Evolutionary conservation across 2,329 filamentous ascomycete species (phyloP), one percentile per base, ranked within the genome.

Genomic region (Alternaria triticina): DNA sequence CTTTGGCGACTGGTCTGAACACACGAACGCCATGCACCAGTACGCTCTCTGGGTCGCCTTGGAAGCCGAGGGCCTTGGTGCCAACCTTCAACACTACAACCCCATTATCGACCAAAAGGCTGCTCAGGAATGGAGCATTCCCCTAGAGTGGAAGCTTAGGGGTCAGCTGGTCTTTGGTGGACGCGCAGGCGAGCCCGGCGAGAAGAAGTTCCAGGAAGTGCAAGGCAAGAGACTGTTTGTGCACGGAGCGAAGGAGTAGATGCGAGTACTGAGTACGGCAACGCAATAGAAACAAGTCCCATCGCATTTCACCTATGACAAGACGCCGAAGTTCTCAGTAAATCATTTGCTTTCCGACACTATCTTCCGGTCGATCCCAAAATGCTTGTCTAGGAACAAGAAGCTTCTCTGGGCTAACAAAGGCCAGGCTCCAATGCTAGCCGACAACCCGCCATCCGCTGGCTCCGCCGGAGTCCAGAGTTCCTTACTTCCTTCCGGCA

Each of bases 71-170:
- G 93, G 94, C 28, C 87, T 96, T 60, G 93, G 93, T 69, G 91
- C 90, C 78, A 97, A 94, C 86, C 86, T 97, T 57, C 94, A 97
- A 86, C 94, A 97, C 84, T 97, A 97, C 86, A 96, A 93, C 87
- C 93, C 93, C 20, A 81, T 97, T 62, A 88, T 96, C 71, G 91
- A 97, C 82, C 85, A 86, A 69, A 88, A 89, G 83, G 90, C 94
- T 57, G 82, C 86, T 47, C 83, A 83, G 66, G 83, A 88, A 71
- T 97, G 92, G 91, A 86, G 86, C 61, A 73, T 97, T 30, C 91
- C 92, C 46, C 75, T 82, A 17, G 86, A 86, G 72, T 97, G 94
- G 93, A 88, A 87, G 76, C 86, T 97, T 68, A 88, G 90, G 76
- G 90, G 91, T 23, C 93, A 97, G 86, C 84, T 97, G 69, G 93